These are phyloP conservation scores for Priceomyces medius DNA, from an alignment of 805 yeast genomes.

Conservation along the genomic window DNA sequence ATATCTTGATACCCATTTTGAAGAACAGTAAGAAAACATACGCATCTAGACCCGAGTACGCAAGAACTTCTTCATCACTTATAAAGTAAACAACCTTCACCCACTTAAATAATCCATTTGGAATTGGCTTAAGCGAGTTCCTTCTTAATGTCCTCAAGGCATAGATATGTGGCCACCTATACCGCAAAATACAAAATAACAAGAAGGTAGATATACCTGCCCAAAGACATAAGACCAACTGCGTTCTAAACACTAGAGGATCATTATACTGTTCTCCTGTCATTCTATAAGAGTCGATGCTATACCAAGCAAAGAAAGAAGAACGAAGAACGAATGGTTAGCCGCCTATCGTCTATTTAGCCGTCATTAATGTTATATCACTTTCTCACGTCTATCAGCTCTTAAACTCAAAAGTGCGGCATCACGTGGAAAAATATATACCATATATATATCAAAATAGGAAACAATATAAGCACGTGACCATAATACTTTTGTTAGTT, in stretches of 20 bases:
- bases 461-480: too few relatives aligned
- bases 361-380: too few relatives aligned
- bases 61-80: constrained; percentile 73
- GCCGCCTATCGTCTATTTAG: too few relatives aligned
- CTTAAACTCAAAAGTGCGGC: too few relatives aligned
- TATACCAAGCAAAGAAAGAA: too few relatives aligned
- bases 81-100: constrained; percentile 60
- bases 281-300: too few relatives aligned
- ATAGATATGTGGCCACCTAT: constrained; percentile 56
- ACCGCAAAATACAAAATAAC: constrained; percentile 50
- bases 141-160: constrained; percentile 54
- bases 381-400: too few relatives aligned
- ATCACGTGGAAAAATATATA: too few relatives aligned
- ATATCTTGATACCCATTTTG: constrained; percentile 69
- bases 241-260: constrained; percentile 50
- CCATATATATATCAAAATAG: too few relatives aligned
- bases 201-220: constrained; percentile 48
- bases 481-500: too few relatives aligned
- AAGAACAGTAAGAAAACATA: constrained; percentile 48
- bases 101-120: constrained; percentile 71
- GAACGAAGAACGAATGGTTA: too few relatives aligned
- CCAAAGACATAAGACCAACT: constrained; percentile 47
- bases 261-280: constrained; percentile 8
- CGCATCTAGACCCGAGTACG: constrained; percentile 91
- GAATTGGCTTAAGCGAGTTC: constrained; percentile 43